These are phyloP conservation scores for Nymphaea thermarum DNA, from an alignment of 164 flowering plant species.

Conservation along the genomic window DNA sequence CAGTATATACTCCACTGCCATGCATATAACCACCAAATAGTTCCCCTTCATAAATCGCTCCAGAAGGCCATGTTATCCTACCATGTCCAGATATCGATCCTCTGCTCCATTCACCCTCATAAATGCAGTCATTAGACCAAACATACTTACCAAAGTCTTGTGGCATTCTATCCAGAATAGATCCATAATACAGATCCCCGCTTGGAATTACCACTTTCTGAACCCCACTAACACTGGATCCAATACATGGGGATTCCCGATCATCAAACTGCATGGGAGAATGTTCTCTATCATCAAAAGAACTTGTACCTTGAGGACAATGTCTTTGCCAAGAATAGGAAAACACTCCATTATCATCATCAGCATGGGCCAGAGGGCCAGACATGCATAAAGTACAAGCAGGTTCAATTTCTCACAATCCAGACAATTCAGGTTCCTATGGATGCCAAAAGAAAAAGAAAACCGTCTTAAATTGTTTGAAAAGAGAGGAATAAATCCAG, in stretches of 20 bases:
- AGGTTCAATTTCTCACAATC: neutral
- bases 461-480: neutral
- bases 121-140: constrained; percentile 71
- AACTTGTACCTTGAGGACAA: neutral
- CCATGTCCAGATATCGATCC: constrained; percentile 86
- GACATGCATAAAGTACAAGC: neutral
- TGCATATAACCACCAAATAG: constrained; percentile 73
- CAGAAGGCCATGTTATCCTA: constrained; percentile 51
- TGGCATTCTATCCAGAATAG: constrained; percentile 42
- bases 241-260: neutral
- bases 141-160: constrained; percentile 70
- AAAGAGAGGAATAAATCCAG: neutral
- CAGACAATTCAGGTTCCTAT: neutral
- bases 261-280: neutral
- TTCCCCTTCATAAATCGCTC: constrained; percentile 69
- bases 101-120: constrained; percentile 81
- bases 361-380: neutral
- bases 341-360: neutral
- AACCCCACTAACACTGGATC: neutral
- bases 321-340: neutral
- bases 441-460: neutral
- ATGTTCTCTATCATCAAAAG: neutral
- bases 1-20: constrained; percentile 48
- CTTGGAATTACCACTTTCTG: constrained; percentile 29
- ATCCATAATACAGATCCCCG: constrained; percentile 68